Percentiles rank a stretch among this genome's conserved stretches.
Evolutionary conservation across 2,329 filamentous ascomycete species (phyloP).

Genomic region (Cladosporium velox): DNA sequence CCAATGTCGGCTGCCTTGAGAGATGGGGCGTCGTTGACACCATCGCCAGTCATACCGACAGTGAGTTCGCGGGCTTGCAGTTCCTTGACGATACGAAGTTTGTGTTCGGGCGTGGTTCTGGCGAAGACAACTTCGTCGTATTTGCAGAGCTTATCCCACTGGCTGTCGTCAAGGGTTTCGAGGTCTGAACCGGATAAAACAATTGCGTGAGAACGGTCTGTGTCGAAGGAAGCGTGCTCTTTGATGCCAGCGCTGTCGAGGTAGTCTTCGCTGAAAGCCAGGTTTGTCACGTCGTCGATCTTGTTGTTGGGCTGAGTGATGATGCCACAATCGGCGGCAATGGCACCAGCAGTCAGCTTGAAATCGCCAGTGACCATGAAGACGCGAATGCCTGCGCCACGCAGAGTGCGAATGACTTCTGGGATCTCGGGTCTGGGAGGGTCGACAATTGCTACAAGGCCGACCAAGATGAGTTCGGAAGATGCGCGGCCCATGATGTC

Average conservation of each 20-base stretch:
- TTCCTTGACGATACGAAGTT: conserved; percentile 75
- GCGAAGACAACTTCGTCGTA: conserved; percentile 77
- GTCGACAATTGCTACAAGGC: conserved; percentile 61
- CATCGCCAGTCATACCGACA: conserved; percentile 57
- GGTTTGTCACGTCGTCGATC: conserved; percentile 57
- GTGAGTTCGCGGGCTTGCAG: conserved; percentile 64
- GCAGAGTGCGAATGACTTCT: conserved; percentile 61
- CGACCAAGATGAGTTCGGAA: conserved; percentile 54
- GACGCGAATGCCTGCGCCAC: conserved; percentile 71
- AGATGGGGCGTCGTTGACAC: conserved; percentile 55
- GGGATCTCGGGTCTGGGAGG: conserved; percentile 63
- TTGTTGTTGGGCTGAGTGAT: conserved; percentile 55
- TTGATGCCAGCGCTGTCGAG: conserved; percentile 34
- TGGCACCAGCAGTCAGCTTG: conserved; percentile 71
- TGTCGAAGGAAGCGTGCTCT: conserved; percentile 24
- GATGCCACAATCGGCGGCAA: conserved; percentile 72
- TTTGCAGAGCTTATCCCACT: conserved; percentile 66
- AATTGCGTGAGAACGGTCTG: conserved; percentile 50
- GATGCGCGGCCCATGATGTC: conserved; percentile 59
- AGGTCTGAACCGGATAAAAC: conserved; percentile 68
- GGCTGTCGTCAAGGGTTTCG: conserved; percentile 63
- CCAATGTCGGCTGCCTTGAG: conserved; percentile 62
- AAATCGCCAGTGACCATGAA: conserved; percentile 84
- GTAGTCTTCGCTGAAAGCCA: conserved; percentile 42
- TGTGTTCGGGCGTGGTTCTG: conserved; percentile 75